Conservation (phyloP, 352 stramenopile genomes). For the Phytophthora idaei region DNA sequence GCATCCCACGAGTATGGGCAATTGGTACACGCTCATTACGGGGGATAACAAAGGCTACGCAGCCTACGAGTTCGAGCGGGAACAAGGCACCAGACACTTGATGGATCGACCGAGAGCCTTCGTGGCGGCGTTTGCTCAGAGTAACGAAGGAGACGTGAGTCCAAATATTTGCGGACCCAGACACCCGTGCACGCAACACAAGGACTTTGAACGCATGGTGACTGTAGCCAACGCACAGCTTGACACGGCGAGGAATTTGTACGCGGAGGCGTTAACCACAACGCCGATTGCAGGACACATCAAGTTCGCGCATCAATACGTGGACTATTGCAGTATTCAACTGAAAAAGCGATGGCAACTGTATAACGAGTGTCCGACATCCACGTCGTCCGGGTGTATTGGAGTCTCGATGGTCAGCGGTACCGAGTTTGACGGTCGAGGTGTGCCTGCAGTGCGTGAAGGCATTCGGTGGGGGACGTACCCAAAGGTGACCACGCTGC, state of each 20-base stretch:
- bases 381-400: slow-evolving; percentile 81
- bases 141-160: slow-evolving; percentile 94
- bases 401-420: slow-evolving; percentile 86
- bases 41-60: slow-evolving; percentile 95
- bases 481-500: slow-evolving; percentile 75
- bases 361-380: slow-evolving; percentile 65
- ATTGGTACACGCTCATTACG: slow-evolving; percentile 93
- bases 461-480: slow-evolving; percentile 73
- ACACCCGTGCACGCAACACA: slow-evolving; percentile 64
- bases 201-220: slow-evolving; percentile 86
- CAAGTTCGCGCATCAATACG: slow-evolving; percentile 71
- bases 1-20: slow-evolving; percentile 94
- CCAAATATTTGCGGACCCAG: slow-evolving; percentile 90
- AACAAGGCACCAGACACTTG: slow-evolving; percentile 79
- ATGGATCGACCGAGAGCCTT: slow-evolving; percentile 87
- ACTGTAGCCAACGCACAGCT: slow-evolving; percentile 78
- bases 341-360: slow-evolving; percentile 72
- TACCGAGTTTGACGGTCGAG: slow-evolving; percentile 76
- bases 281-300: slow-evolving; percentile 51
- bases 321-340: slow-evolving; percentile 73
- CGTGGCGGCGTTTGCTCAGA: slow-evolving; percentile 92
- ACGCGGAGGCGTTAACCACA: slow-evolving; percentile 44
- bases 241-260: slow-evolving; percentile 63
- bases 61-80: slow-evolving; percentile 87
- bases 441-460: slow-evolving; percentile 65